Evolutionary conservation across 2,329 filamentous ascomycete genomes (phyloP).

Genomic region (Bipolaris gigantea): DNA sequence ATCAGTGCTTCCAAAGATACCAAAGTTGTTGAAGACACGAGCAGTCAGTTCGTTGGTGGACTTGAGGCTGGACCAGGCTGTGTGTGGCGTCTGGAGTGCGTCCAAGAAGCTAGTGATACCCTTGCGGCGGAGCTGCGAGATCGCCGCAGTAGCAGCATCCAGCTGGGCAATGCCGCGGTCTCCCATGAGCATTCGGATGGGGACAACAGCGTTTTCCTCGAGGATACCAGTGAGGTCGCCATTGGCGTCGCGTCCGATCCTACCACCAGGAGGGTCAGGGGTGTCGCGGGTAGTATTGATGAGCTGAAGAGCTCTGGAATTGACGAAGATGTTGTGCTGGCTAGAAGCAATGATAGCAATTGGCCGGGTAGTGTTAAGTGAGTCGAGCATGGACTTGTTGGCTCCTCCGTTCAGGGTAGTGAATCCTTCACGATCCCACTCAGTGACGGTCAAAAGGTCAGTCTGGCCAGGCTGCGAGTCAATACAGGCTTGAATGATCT

Average conservation of each 20-base stretch:
- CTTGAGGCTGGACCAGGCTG: constrained; percentile 5
- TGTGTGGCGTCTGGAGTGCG: neutral
- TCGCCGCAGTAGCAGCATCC: neutral
- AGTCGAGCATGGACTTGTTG: constrained; percentile 2
- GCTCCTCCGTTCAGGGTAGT: neutral
- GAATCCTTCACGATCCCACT: constrained; percentile 3
- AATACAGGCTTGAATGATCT: constrained; percentile 2
- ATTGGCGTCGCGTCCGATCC: neutral
- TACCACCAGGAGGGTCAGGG: neutral
- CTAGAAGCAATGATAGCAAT: neutral
- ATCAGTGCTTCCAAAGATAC: neutral
- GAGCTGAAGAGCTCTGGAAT: constrained; percentile 1
- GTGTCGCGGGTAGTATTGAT: neutral
- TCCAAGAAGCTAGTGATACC: constrained; percentile 4
- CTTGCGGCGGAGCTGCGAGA: constrained; percentile 1
- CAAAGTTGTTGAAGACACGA: constrained; percentile 3
- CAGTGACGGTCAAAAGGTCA: constrained; percentile 1
- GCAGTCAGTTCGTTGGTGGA: neutral
- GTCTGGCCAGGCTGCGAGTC: neutral
- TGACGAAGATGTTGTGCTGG: constrained; percentile 3
- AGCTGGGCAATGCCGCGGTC: neutral
- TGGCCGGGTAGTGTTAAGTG: constrained; percentile 1
- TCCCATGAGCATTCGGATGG: neutral
- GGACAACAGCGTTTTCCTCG: neutral
- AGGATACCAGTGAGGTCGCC: neutral